phyloP scores from a whole-genome alignment of 2,329 filamentous ascomycete species.

The Lecanicillium sp. region DNA sequence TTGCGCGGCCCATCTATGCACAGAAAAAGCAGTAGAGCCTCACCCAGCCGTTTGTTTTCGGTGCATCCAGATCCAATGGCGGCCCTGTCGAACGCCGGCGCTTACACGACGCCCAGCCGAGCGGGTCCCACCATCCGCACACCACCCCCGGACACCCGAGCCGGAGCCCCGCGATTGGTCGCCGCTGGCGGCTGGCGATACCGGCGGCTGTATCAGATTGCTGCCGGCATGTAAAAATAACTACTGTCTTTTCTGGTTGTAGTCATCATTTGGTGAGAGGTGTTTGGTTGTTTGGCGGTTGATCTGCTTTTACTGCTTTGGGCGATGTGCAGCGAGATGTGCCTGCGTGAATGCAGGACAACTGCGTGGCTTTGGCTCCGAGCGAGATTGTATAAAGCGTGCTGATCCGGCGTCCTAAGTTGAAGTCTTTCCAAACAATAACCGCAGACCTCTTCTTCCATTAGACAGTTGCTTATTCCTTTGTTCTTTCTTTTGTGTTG shows the following conservation, averaged over 20 bases:
- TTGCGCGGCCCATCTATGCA: background rate
- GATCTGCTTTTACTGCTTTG: background rate
- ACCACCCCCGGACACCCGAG: no score
- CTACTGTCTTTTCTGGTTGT: background rate
- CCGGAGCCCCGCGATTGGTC: conserved; percentile 15
- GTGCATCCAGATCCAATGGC: no score
- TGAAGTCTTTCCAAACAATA: no score
- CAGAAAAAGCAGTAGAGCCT: no score
- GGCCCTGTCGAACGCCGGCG: background rate
- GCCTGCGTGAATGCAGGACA: conserved; percentile 2
- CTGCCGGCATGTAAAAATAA: conserved; percentile 3
- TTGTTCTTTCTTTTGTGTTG: conserved; percentile 19
- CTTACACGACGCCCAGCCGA: background rate
- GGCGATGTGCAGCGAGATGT: background rate
- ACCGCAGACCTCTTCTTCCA: conserved; percentile 7
- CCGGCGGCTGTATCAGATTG: conserved; percentile 12
- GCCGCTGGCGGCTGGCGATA: conserved; percentile 14
- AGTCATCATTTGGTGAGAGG: conserved; percentile 6
- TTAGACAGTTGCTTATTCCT: conserved; percentile 15
- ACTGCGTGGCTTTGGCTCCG: no score
- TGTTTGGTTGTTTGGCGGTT: background rate
- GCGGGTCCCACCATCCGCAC: no score
- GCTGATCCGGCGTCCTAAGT: no score
- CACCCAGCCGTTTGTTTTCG: no score
- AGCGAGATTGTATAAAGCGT: no score